These are phyloP conservation scores for Lanmaoa rubissima DNA, from an alignment of 768 basidiomycete species.

Conservation along the genomic window DNA sequence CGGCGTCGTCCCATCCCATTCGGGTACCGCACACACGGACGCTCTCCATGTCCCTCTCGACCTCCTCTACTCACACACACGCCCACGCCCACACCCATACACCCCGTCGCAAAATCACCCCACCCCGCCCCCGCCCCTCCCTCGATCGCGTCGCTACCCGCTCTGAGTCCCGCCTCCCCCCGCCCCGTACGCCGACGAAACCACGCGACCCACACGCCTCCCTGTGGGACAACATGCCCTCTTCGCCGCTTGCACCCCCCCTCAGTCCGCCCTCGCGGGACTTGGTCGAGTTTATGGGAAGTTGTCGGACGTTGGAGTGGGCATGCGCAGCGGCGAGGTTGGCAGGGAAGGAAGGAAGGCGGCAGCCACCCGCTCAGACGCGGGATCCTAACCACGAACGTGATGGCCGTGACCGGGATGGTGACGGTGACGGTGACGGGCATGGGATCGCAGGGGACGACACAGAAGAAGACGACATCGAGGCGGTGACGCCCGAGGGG, in stretches of 20 bases:
- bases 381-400: background rate
- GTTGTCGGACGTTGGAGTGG: conserved; percentile 32
- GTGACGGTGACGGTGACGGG: background rate
- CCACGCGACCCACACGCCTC: conserved; percentile 30
- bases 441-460: conserved; percentile 33
- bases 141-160: conserved; percentile 32
- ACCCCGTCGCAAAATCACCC: conserved; percentile 29
- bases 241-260: conserved; percentile 44
- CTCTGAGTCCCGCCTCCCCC: conserved; percentile 31
- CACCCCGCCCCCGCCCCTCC: conserved; percentile 31
- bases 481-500: conserved; percentile 63
- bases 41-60: conserved; percentile 22
- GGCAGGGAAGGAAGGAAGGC: conserved; percentile 41
- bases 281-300: conserved; percentile 29
- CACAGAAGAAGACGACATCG: conserved; percentile 64
- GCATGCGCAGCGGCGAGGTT: conserved; percentile 45
- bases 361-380: conserved; percentile 1
- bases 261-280: conserved; percentile 33
- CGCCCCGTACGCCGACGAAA: conserved; percentile 30
- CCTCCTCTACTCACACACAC: background rate
- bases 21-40: conserved; percentile 36
- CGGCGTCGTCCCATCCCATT: conserved; percentile 30
- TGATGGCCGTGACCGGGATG: conserved; percentile 8
- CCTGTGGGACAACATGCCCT: conserved; percentile 35
- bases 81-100: too few relatives aligned